Evolutionary conservation across 1,139 yeast genomes (phyloP).

Genomic region (Lodderomyces margitis): DNA sequence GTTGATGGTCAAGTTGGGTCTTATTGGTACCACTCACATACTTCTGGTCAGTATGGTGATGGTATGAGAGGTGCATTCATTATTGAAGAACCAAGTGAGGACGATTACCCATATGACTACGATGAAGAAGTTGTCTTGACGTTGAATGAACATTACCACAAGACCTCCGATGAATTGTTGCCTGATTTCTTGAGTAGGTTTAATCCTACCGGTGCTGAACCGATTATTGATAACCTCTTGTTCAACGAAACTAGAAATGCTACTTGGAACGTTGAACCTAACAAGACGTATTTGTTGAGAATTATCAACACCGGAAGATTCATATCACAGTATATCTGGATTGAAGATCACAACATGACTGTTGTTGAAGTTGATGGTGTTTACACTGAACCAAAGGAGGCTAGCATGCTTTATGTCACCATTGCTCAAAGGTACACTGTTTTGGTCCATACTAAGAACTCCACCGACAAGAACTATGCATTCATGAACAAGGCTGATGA

Average conservation of each 20-base stretch:
- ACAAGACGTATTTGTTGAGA: conserved; percentile 61
- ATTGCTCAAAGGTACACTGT: conserved; percentile 73
- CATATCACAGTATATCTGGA: conserved; percentile 64
- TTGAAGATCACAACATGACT: conserved; percentile 66
- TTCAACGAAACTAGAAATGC: conserved; percentile 63
- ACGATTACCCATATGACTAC: conserved; percentile 52
- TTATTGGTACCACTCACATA: conserved; percentile 83
- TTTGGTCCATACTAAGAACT: conserved; percentile 53
- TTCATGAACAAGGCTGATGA: conserved; percentile 62
- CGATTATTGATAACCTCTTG: conserved; percentile 65
- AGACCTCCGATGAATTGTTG: conserved; percentile 42
- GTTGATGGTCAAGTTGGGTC: conserved; percentile 68
- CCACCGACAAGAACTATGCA: conserved; percentile 52
- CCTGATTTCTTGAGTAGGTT: conserved; percentile 53
- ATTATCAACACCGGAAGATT: conserved; percentile 67
- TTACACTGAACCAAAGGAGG: conserved; percentile 53
- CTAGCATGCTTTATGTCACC: conserved; percentile 58
- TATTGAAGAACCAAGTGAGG: conserved; percentile 50
- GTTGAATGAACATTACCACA: conserved; percentile 63
- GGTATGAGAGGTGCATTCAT: conserved; percentile 72
- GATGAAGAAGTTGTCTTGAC: conserved; percentile 62
- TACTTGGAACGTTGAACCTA: conserved; percentile 58
- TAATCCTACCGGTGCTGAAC: conserved; percentile 84
- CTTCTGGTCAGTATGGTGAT: conserved; percentile 74
- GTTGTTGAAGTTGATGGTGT: conserved; percentile 77